Conservation (phyloP, 2,329 filamentous ascomycete species). For the Graphilbum sp. region DNA sequence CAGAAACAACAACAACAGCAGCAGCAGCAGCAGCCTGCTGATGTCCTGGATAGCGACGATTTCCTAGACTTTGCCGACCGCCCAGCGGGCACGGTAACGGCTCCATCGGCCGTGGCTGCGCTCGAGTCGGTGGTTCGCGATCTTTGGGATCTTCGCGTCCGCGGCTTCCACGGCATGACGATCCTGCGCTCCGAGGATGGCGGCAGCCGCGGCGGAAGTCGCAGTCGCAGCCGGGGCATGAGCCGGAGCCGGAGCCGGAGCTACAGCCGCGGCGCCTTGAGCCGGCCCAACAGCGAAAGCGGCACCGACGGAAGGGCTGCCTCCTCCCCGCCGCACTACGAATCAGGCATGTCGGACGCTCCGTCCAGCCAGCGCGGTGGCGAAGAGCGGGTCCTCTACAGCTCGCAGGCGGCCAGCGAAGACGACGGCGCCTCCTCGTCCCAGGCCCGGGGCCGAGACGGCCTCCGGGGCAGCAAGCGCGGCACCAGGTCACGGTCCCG, state of each 20-base stretch:
- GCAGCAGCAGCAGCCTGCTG: too few species aligned
- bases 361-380: too few species aligned
- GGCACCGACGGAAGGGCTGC: not conserved
- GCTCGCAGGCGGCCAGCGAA: constrained; percentile 6
- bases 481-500: not conserved
- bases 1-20: not conserved
- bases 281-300: not conserved
- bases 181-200: constrained; percentile 17
- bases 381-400: constrained; percentile 5
- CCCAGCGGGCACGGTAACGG: not conserved
- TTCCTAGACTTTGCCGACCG: constrained; percentile 13
- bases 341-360: too few species aligned
- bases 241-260: constrained; percentile 1
- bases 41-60: too few species aligned
- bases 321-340: too few species aligned
- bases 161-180: constrained; percentile 37
- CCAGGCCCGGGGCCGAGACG: not conserved
- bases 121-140: constrained; percentile 68
- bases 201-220: constrained; percentile 1
- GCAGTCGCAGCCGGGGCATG: constrained; percentile 11
- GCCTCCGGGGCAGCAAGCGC: constrained; percentile 1
- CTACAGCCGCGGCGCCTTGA: not conserved
- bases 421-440: not conserved
- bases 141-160: constrained; percentile 62
- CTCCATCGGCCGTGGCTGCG: constrained; percentile 32